Conservation (phyloP, 192 early-diverging fungal genomes). For the Gamsiella multidivaricata region DNA sequence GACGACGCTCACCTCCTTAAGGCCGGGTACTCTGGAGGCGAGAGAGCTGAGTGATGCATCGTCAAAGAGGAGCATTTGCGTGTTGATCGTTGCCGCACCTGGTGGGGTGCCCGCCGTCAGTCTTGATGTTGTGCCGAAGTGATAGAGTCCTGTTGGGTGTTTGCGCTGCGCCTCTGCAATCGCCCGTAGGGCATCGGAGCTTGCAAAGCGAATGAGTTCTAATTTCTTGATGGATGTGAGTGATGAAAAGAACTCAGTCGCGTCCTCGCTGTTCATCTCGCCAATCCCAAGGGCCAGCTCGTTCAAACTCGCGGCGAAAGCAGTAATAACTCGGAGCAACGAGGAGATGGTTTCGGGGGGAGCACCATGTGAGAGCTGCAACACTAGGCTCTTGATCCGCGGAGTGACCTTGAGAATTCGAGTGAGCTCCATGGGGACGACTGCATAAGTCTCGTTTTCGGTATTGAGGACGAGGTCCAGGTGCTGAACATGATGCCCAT, state of each 20-base stretch:
- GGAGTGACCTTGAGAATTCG: not conserved
- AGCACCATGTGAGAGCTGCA: not conserved
- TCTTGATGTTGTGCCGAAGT: not conserved
- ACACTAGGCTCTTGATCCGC: not conserved
- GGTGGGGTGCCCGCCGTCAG: not conserved
- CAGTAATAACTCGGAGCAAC: not conserved
- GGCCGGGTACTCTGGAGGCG: not conserved
- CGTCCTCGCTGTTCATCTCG: not conserved
- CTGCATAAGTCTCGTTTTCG: not conserved
- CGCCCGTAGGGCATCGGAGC: not conserved
- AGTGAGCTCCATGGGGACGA: slow-evolving; percentile 6
- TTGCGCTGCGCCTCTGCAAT: not conserved
- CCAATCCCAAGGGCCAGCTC: slow-evolving; percentile 4
- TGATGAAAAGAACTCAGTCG: slow-evolving; percentile 1
- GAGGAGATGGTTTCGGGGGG: not conserved
- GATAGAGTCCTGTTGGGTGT: not conserved
- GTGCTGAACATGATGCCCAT: slow-evolving; percentile 9
- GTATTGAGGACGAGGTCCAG: slow-evolving; percentile 10
- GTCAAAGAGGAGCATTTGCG: not conserved
- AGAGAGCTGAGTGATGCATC: not conserved
- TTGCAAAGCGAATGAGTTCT: slow-evolving; percentile 1
- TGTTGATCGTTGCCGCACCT: not conserved
- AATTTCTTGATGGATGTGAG: slow-evolving; percentile 8
- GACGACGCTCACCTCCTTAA: not conserved
- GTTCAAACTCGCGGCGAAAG: not conserved